These are phyloP conservation scores for Pichia kluyveri DNA, from an alignment of 805 yeast species.

Conservation along the genomic window DNA sequence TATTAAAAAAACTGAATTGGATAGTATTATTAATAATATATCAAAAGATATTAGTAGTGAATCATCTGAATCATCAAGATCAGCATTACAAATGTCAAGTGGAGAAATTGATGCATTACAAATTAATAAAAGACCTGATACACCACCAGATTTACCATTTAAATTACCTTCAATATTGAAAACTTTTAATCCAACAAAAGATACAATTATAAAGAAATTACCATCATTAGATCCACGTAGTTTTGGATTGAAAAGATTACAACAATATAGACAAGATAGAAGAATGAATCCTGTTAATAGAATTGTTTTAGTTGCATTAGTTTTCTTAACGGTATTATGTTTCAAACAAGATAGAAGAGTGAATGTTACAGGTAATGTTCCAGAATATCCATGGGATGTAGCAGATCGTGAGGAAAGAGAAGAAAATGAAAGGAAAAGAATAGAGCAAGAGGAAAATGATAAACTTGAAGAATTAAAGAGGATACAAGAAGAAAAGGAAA, in stretches of 20 bases:
- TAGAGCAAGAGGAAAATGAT: background rate
- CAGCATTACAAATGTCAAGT: slow-evolving; percentile 9
- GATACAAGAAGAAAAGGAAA: background rate
- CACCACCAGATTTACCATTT: slow-evolving; percentile 58
- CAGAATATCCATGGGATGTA: slow-evolving; percentile 23
- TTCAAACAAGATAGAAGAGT: slow-evolving; percentile 42
- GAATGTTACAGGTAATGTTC: slow-evolving; percentile 22
- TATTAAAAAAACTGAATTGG: slow-evolving; percentile 1
- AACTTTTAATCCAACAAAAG: slow-evolving; percentile 21
- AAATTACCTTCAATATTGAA: slow-evolving; percentile 29
- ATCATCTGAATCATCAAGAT: slow-evolving; percentile 4
- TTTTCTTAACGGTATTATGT: slow-evolving; percentile 41
- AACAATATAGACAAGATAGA: slow-evolving; percentile 36
- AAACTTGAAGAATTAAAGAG: slow-evolving; percentile 4
- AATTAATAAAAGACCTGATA: slow-evolving; percentile 8
- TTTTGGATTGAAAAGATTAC: slow-evolving; percentile 33
- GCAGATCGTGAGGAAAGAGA: slow-evolving; percentile 13
- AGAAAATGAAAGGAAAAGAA: slow-evolving; percentile 1
- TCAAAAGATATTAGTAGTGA: slow-evolving; percentile 1
- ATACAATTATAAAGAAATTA: slow-evolving; percentile 26
- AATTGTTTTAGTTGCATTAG: slow-evolving; percentile 39
- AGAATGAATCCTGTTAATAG: slow-evolving; percentile 53
- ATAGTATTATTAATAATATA: slow-evolving; percentile 9
- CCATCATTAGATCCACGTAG: slow-evolving; percentile 29
- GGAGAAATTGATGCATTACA: slow-evolving; percentile 7